These are phyloP conservation scores for Trichoderma guizhouense DNA, from an alignment of 2,329 filamentous ascomycete genomes.

Conservation along the genomic window DNA sequence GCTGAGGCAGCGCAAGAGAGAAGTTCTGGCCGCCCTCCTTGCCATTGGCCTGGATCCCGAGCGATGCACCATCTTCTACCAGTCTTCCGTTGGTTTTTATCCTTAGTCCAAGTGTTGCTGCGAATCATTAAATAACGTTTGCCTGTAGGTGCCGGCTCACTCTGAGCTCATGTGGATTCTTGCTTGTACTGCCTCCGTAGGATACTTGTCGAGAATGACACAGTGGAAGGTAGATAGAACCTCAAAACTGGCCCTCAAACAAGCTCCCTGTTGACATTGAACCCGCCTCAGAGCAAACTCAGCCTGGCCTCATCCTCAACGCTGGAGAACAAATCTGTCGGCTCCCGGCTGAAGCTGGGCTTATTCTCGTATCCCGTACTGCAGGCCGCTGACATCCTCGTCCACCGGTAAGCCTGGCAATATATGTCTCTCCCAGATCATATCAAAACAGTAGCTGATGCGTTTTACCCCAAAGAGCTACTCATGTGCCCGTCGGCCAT, in stretches of 20 bases:
- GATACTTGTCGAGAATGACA: slow-evolving; percentile 96
- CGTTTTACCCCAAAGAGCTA: slow-evolving; percentile 57
- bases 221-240: slow-evolving; percentile 78
- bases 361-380: slow-evolving; percentile 95
- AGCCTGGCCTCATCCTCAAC: slow-evolving; percentile 57
- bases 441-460: not conserved
- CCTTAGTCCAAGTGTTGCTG: not conserved
- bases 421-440: not conserved
- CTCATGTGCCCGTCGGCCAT: slow-evolving; percentile 94
- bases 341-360: slow-evolving; percentile 70
- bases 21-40: slow-evolving; percentile 75
- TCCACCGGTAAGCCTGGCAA: slow-evolving; percentile 61
- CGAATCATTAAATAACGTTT: not conserved
- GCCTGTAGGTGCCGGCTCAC: slow-evolving; percentile 65
- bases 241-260: not conserved
- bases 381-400: slow-evolving; percentile 88
- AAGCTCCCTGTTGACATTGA: not conserved
- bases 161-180: slow-evolving; percentile 96
- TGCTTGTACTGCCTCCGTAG: slow-evolving; percentile 85
- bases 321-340: slow-evolving; percentile 56
- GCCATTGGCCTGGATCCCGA: slow-evolving; percentile 80
- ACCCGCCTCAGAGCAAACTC: slow-evolving; percentile 63
- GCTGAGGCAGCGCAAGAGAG: slow-evolving; percentile 63
- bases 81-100: slow-evolving; percentile 64
- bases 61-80: slow-evolving; percentile 76